Percentiles rank a stretch among this genome's conserved stretches.
These are phyloP conservation scores for Aspergillus caelatus DNA, from an alignment of 2,329 filamentous ascomycete genomes.

Conservation along the genomic window DNA sequence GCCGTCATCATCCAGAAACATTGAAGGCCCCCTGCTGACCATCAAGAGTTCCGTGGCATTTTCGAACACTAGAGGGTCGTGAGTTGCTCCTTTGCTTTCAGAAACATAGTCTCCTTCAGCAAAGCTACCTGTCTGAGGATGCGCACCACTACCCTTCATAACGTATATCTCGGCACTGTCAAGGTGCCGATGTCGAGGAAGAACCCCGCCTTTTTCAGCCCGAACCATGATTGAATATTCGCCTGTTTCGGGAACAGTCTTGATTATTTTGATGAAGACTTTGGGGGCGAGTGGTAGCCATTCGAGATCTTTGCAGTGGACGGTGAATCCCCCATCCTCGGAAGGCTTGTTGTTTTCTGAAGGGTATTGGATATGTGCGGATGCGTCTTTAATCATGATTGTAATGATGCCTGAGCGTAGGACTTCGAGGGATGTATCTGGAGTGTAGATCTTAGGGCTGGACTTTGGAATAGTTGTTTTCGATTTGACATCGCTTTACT, in stretches of 20 bases:
- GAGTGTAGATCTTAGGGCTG: not conserved
- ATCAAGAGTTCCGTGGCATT: constrained; percentile 12
- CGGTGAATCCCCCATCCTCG: constrained; percentile 2
- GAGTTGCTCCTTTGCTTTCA: constrained; percentile 7
- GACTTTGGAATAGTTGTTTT: not conserved
- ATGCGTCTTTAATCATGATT: not conserved
- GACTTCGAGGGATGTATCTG: not conserved
- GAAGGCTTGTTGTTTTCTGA: not conserved
- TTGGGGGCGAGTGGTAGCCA: constrained; percentile 8
- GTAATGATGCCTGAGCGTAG: not conserved
- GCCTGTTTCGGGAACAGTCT: constrained; percentile 11
- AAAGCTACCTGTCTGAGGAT: constrained; percentile 6
- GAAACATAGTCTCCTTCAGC: constrained; percentile 10
- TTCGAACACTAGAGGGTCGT: constrained; percentile 11
- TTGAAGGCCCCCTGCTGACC: constrained; percentile 12
- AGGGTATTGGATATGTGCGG: not conserved
- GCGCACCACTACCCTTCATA: constrained; percentile 7
- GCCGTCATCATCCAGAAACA: constrained; percentile 11
- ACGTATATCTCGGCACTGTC: constrained; percentile 16
- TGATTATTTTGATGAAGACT: constrained; percentile 8
- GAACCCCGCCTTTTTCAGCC: constrained; percentile 8
- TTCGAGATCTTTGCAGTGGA: constrained; percentile 1
- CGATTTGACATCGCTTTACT: not conserved
- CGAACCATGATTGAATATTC: constrained; percentile 15
- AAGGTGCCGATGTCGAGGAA: constrained; percentile 13